These are phyloP conservation scores for Polychytrium aggregatum DNA, from an alignment of 192 early-diverging fungal species.

Conservation along the genomic window DNA sequence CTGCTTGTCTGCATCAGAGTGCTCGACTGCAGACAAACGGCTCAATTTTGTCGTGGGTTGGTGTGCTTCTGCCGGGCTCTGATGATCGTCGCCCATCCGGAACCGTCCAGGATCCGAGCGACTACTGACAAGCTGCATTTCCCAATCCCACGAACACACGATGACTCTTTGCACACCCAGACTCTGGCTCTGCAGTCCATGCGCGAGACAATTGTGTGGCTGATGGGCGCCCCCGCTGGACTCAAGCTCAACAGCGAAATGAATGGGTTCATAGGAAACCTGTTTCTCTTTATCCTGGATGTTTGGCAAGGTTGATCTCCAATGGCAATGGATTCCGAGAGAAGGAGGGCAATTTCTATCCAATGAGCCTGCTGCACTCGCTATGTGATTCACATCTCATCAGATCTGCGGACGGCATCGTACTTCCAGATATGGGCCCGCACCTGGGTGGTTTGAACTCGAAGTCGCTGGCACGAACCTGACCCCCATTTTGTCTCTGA, in stretches of 20 bases:
- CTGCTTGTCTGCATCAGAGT: neutral
- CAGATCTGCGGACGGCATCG: too few relatives aligned
- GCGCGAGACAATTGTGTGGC: constrained; percentile 71
- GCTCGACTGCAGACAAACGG: neutral
- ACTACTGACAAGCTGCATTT: neutral
- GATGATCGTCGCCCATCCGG: too few relatives aligned
- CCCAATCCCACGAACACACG: too few relatives aligned
- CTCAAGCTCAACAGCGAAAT: constrained; percentile 92
- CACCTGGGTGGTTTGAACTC: too few relatives aligned
- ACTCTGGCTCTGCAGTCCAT: constrained; percentile 63
- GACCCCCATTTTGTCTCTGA: neutral
- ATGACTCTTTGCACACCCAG: constrained; percentile 26
- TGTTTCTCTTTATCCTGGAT: constrained; percentile 79
- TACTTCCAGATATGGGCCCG: too few relatives aligned
- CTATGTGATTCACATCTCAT: too few relatives aligned
- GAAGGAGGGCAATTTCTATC: too few relatives aligned
- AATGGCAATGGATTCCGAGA: neutral
- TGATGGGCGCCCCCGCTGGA: constrained; percentile 86
- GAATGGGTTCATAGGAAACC: constrained; percentile 75
- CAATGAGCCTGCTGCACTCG: too few relatives aligned
- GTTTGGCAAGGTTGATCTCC: constrained; percentile 63
- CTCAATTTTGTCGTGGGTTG: neutral
- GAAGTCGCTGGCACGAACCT: too few relatives aligned
- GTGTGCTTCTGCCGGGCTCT: too few relatives aligned
- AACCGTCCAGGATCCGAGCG: too few relatives aligned